Conservation (phyloP, 805 yeast species). For the Pichia sporocuriosa region DNA sequence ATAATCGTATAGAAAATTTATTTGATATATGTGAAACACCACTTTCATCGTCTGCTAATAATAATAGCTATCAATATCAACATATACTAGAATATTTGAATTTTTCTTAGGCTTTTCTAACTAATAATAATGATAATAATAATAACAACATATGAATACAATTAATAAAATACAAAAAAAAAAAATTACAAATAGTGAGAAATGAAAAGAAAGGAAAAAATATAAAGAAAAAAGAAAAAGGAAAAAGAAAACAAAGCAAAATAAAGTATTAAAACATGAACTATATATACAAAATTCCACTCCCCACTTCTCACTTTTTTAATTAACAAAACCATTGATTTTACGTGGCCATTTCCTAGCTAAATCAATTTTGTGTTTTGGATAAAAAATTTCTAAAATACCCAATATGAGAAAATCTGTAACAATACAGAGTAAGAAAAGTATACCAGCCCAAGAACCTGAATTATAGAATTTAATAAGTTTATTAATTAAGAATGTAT, state of each 20-base stretch:
- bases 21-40: neutral
- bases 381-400: conserved; percentile 65
- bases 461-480: conserved; percentile 59
- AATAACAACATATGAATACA: no score
- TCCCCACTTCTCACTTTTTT: no score
- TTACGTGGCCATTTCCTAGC: conserved; percentile 73
- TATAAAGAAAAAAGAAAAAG: no score
- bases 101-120: no score
- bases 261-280: no score
- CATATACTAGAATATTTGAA: conserved; percentile 3
- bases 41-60: neutral
- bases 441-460: conserved; percentile 80
- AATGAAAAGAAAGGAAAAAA: no score
- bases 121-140: no score
- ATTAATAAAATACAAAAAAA: neutral
- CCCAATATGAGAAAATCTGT: conserved; percentile 65
- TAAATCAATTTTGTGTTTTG: conserved; percentile 60
- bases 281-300: no score
- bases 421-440: conserved; percentile 72
- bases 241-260: no score
- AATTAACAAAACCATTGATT: neutral
- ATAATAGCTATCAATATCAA: neutral
- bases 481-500: conserved; percentile 43
- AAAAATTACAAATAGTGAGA: neutral
- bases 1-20: conserved; percentile 1